Evolutionary conservation across 345 rosid species (phyloP).

Genomic region (Murraya koenigii): DNA sequence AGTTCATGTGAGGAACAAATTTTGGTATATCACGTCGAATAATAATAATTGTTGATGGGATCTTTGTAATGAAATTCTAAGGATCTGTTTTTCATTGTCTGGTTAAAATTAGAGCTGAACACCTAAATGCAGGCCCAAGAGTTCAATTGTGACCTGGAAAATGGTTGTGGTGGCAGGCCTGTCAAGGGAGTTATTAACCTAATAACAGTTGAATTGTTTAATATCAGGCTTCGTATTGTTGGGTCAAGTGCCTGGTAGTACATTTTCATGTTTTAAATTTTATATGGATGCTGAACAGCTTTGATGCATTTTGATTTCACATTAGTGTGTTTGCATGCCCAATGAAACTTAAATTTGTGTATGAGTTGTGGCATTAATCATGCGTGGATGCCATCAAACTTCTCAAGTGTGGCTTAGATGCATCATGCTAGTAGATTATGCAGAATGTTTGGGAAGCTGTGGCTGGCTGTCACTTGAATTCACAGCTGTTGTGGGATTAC

Average conservation of each 20-base stretch:
- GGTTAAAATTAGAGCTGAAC: background rate
- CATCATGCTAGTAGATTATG: background rate
- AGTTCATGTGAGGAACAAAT: background rate
- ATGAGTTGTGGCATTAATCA: too few relatives aligned
- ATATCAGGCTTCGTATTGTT: background rate
- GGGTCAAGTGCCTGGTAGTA: background rate
- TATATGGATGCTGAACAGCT: background rate
- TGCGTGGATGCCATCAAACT: background rate
- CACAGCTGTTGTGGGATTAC: too few relatives aligned
- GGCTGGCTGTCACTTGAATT: too few relatives aligned
- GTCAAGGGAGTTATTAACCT: background rate
- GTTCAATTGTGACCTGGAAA: background rate
- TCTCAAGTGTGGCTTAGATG: background rate
- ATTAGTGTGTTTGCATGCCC: background rate
- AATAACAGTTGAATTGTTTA: background rate
- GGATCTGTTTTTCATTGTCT: background rate
- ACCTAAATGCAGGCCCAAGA: background rate
- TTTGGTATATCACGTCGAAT: background rate
- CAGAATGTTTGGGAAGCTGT: too few relatives aligned
- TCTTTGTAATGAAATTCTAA: background rate
- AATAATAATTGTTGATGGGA: background rate
- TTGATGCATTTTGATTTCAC: background rate
- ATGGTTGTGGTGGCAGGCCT: too few relatives aligned
- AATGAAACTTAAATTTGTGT: too few relatives aligned
- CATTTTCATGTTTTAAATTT: background rate